Evolutionary conservation across 225 moss, liverwort and hornwort species (phyloP).

Genomic region (Pseudisothecium myosuroides): DNA sequence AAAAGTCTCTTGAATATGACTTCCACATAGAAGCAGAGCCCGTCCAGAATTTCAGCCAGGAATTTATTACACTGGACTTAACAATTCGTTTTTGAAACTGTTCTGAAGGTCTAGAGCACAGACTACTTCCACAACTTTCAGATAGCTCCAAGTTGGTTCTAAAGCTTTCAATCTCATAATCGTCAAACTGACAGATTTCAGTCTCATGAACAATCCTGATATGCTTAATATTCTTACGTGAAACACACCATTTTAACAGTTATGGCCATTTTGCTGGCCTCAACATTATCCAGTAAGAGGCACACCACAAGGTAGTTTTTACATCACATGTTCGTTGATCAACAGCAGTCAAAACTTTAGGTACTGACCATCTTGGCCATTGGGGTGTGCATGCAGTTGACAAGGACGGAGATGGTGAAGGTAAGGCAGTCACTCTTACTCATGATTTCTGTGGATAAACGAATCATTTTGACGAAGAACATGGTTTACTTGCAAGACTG

Average conservation of each 20-base stretch:
- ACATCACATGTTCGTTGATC: neutral
- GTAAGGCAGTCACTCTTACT: neutral
- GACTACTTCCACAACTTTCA: neutral
- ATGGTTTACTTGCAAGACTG: neutral
- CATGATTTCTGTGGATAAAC: neutral
- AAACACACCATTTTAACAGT: neutral
- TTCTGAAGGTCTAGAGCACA: neutral
- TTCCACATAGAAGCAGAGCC: neutral
- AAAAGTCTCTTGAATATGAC: neutral
- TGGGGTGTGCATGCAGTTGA: slow-evolving; percentile 49
- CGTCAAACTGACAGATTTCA: neutral
- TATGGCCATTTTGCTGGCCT: neutral
- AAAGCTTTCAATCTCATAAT: neutral
- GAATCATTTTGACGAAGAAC: neutral
- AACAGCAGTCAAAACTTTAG: neutral
- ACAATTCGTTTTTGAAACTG: neutral
- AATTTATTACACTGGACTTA: neutral
- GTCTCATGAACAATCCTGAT: neutral
- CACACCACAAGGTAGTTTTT: neutral
- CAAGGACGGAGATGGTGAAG: slow-evolving; percentile 73
- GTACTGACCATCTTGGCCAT: neutral
- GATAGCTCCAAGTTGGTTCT: neutral
- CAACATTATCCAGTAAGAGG: neutral
- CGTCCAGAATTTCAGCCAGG: neutral
- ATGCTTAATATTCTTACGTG: neutral